Conservation (phyloP, 2,329 filamentous ascomycete genomes). For the Alternaria brassicae region DNA sequence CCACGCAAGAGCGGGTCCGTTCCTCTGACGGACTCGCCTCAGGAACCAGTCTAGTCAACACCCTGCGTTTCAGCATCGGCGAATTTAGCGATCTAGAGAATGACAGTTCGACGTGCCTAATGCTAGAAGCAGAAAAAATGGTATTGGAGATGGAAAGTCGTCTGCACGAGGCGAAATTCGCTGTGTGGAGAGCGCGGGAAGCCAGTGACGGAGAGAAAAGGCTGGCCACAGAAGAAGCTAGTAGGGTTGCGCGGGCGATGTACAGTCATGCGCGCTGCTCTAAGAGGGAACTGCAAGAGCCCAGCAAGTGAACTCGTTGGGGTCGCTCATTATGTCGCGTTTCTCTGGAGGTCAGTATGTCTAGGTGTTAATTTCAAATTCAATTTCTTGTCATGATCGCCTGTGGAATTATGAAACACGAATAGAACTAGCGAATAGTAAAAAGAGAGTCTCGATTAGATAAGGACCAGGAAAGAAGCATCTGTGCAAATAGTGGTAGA, state of each 20-base stretch:
- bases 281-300: neutral
- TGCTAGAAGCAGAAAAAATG: slow-evolving; percentile 13
- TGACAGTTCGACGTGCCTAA: neutral
- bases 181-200: slow-evolving; percentile 1
- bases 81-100: neutral
- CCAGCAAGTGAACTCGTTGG: neutral
- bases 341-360: neutral
- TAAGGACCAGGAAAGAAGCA: neutral
- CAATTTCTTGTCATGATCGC: neutral
- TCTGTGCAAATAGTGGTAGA: neutral
- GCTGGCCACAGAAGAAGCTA: neutral
- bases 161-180: slow-evolving; percentile 1
- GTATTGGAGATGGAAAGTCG: slow-evolving; percentile 9
- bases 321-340: neutral
- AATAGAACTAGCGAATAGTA: neutral
- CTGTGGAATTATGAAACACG: neutral
- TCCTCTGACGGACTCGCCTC: neutral
- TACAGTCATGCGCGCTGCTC: neutral
- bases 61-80: neutral
- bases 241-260: neutral
- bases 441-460: neutral
- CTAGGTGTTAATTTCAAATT: neutral
- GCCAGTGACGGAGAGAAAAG: neutral
- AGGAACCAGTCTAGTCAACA: neutral
- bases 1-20: neutral